A percentile compares a stretch with the other conserved stretches of the same genome.
phyloP scores from a whole-genome alignment of 2,329 filamentous ascomycete genomes.

The Penicillium sp. region DNA sequence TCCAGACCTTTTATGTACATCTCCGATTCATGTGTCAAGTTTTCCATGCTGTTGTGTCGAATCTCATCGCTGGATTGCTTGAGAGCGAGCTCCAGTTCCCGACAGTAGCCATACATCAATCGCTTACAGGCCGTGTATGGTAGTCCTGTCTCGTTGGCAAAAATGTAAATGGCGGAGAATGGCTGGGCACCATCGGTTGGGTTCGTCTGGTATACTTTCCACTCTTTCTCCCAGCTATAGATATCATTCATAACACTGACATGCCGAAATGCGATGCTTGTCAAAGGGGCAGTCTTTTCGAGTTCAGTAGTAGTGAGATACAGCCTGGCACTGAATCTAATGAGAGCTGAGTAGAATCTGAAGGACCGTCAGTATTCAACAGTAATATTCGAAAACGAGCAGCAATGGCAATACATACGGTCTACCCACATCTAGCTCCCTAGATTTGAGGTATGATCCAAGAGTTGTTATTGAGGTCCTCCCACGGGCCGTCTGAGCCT shows the following conservation, averaged over 20 bases:
- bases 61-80: slow-evolving; percentile 5
- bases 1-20: slow-evolving; percentile 16
- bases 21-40: slow-evolving; percentile 8
- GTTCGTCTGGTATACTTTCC: slow-evolving; percentile 11
- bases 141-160: slow-evolving; percentile 16
- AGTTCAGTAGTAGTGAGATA: slow-evolving; percentile 8
- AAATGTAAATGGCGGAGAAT: slow-evolving; percentile 17
- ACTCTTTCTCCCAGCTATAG: slow-evolving; percentile 22
- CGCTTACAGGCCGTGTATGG: slow-evolving; percentile 16
- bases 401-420: slow-evolving; percentile 3
- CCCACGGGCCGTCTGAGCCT: slow-evolving; percentile 13
- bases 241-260: slow-evolving; percentile 19
- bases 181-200: slow-evolving; percentile 14
- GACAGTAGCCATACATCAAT: slow-evolving; percentile 18
- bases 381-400: not conserved
- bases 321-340: slow-evolving; percentile 17
- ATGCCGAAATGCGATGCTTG: slow-evolving; percentile 17
- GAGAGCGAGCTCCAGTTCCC: slow-evolving; percentile 16
- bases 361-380: not conserved
- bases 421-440: slow-evolving; percentile 16
- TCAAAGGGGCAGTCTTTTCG: slow-evolving; percentile 3
- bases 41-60: not conserved
- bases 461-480: slow-evolving; percentile 11
- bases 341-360: slow-evolving; percentile 19
- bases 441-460: slow-evolving; percentile 14